Percentiles rank a stretch among this genome's conserved stretches.
Conservation (phyloP, 2,329 filamentous ascomycete species). For the Fusarium irregulare region DNA sequence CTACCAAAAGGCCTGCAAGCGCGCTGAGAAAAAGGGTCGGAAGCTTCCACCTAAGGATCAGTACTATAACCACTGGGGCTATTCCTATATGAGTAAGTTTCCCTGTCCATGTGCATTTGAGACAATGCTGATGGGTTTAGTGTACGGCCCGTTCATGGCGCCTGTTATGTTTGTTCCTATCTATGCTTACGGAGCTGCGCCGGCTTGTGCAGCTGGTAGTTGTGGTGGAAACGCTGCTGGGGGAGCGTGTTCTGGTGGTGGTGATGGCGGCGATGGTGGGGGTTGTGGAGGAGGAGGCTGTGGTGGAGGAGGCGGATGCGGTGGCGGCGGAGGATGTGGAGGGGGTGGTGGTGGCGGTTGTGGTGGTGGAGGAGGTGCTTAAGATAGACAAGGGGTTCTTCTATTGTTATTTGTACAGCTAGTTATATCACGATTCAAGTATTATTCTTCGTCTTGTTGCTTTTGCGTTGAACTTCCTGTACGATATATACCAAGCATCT, state of each 20-base stretch:
- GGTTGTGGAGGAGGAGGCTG: constrained; percentile 4
- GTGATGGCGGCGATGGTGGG: constrained; percentile 27
- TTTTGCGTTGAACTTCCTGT: no score
- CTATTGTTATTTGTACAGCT: background rate
- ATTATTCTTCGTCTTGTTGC: background rate
- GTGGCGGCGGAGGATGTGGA: background rate
- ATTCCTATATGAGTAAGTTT: constrained; percentile 56
- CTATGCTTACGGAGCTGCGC: constrained; percentile 52
- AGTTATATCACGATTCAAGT: background rate
- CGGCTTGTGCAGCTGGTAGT: constrained; percentile 58
- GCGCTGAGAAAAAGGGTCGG: constrained; percentile 63
- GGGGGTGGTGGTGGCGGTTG: background rate
- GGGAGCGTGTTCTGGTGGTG: constrained; percentile 50
- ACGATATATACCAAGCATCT: no score
- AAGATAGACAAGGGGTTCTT: background rate
- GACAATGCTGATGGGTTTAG: background rate
- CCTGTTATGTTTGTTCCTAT: constrained; percentile 57
- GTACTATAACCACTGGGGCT: constrained; percentile 67
- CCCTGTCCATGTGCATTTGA: accelerated
- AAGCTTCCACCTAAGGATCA: constrained; percentile 59
- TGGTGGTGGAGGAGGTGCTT: background rate
- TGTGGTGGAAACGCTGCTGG: constrained; percentile 60
- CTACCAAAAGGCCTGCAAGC: constrained; percentile 65
- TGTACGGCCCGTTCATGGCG: constrained; percentile 61
- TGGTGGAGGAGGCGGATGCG: background rate